Percentiles rank a stretch among this genome's conserved stretches.
Evolutionary conservation across 164 flowering plant species (phyloP).

Genomic region (Vitis riparia): DNA sequence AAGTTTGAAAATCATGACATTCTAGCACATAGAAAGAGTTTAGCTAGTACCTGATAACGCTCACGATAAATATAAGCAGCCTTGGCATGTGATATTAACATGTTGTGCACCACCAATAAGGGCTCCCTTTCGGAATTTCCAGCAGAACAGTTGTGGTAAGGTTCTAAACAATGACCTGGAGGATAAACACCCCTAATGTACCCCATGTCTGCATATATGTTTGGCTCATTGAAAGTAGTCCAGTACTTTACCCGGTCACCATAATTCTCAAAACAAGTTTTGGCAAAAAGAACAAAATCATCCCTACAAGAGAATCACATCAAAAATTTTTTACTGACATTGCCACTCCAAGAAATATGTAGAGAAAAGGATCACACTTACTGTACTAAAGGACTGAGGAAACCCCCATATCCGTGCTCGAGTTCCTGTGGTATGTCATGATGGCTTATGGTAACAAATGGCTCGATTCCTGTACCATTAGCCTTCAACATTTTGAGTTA

Average conservation of each 20-base stretch:
- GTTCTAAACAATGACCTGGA: slow-evolving; percentile 19
- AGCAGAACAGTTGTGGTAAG: slow-evolving; percentile 14
- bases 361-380: neutral
- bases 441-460: slow-evolving; percentile 19
- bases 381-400: slow-evolving; percentile 20
- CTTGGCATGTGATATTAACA: slow-evolving; percentile 20
- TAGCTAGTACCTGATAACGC: slow-evolving; percentile 14
- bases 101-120: slow-evolving; percentile 14
- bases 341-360: too few relatives aligned
- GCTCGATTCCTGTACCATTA: slow-evolving; percentile 11
- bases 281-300: slow-evolving; percentile 15
- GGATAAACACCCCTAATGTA: slow-evolving; percentile 16
- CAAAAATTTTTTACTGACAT: too few relatives aligned
- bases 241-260: slow-evolving; percentile 24
- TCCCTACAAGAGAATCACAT: slow-evolving; percentile 4
- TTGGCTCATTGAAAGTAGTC: slow-evolving; percentile 25
- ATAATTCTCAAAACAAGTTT: slow-evolving; percentile 13
- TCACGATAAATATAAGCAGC: slow-evolving; percentile 14
- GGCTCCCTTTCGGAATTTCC: slow-evolving; percentile 25
- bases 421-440: slow-evolving; percentile 14
- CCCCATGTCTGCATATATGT: slow-evolving; percentile 1
- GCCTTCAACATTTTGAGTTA: too few relatives aligned
- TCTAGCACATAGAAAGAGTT: too few relatives aligned
- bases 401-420: slow-evolving; percentile 11
- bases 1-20: too few relatives aligned